phyloP scores from a whole-genome alignment of 441 rosid species.

The Populus hybrid region DNA sequence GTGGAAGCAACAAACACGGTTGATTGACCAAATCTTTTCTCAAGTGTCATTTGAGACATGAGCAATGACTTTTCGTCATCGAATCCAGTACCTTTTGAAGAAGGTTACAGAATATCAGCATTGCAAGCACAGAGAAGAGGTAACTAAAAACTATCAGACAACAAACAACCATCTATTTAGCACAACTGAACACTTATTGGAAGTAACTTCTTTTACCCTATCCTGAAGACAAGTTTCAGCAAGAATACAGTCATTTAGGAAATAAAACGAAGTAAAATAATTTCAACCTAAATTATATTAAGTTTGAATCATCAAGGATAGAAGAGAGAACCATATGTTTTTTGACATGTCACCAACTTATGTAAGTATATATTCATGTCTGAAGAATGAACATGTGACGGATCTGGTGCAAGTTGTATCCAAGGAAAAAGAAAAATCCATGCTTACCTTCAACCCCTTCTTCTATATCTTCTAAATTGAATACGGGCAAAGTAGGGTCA shows the following conservation, averaged over 20 bases:
- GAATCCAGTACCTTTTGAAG: conserved; percentile 76
- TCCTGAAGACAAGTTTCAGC: neutral
- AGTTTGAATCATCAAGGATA: neutral
- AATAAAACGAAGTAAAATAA: neutral
- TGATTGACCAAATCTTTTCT: conserved; percentile 95
- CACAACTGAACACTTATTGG: neutral
- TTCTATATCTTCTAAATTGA: conserved; percentile 55
- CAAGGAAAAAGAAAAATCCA: neutral
- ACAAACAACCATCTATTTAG: neutral
- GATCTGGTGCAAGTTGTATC: neutral
- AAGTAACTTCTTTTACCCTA: neutral
- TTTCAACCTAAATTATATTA: neutral
- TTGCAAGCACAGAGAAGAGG: conserved; percentile 1
- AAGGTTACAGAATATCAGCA: neutral
- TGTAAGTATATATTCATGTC: neutral
- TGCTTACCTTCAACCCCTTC: conserved; percentile 55
- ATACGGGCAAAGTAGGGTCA: conserved; percentile 52
- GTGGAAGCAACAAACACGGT: conserved; percentile 97
- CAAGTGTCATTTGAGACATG: conserved; percentile 99
- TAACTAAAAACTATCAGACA: neutral
- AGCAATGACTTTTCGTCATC: conserved; percentile 95
- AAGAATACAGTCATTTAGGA: neutral
- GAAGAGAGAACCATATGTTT: neutral
- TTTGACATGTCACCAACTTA: neutral
- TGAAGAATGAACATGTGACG: neutral